phyloP scores from a whole-genome alignment of 75 land plant species.

The Sequoiadendron giganteum region DNA sequence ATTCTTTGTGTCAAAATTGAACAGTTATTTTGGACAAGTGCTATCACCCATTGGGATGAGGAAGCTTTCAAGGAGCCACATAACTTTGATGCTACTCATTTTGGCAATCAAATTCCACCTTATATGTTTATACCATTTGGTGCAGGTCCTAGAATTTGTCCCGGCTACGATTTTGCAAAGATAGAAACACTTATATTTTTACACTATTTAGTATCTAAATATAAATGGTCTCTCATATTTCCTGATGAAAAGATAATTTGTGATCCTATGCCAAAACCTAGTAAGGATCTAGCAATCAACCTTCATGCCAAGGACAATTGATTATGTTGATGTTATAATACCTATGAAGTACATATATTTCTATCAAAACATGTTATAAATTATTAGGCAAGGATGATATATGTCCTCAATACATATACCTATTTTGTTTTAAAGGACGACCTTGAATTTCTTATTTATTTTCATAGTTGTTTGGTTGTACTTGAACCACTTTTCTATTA shows the following conservation, averaged over 20 bases:
- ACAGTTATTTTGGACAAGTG: slow-evolving; percentile 15
- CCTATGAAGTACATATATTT: no score
- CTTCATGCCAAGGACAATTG: background rate
- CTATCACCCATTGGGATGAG: slow-evolving; percentile 10
- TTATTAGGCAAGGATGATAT: no score
- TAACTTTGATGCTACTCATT: slow-evolving; percentile 34
- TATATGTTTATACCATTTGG: slow-evolving; percentile 60
- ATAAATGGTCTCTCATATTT: slow-evolving; percentile 25
- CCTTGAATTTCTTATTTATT: no score
- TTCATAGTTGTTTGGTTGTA: no score
- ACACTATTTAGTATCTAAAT: slow-evolving; percentile 31
- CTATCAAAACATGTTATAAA: no score
- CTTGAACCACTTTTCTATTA: no score
- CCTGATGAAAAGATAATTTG: slow-evolving; percentile 35
- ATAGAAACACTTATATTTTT: slow-evolving; percentile 43
- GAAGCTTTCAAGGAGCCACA: slow-evolving; percentile 27
- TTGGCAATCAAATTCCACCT: slow-evolving; percentile 33
- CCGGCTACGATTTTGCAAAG: slow-evolving; percentile 46
- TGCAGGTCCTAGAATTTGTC: slow-evolving; percentile 59
- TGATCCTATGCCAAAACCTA: slow-evolving; percentile 29
- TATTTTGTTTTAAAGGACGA: no score
- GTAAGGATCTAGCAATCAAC: slow-evolving; percentile 16
- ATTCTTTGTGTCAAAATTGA: background rate
- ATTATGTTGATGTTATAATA: no score
- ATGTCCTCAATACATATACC: no score